Base-by-base conservation (phyloP, 768 basidiomycete species). In the Lactifluus pinguis region DNA sequence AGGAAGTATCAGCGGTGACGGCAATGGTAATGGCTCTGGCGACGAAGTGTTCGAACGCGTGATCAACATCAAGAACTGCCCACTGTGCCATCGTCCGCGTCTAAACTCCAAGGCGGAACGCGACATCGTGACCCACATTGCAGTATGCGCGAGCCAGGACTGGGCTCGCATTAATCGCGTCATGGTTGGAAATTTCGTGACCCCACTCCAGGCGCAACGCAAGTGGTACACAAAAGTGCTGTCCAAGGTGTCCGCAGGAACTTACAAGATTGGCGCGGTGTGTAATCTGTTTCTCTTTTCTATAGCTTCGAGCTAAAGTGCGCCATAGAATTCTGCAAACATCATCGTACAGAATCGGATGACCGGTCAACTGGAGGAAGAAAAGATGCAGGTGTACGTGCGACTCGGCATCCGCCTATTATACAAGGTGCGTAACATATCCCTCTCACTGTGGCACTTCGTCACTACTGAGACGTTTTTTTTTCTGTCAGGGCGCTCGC, bases 321-420 rank as follows among this genome's bases (percentile, higher is more conserved):
- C 15, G 45, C 2, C 55, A 8, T 68, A 92, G 89, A 97, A 99
- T 69, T 95, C 92, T 55, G 95, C 94, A 29, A 99, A 99, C 70
- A 97, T 99, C 66, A 92, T 98, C 61, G 95, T 99, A 1, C 95
- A 98, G 75, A 94, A 98, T 70, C 80, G 95, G 14, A 73, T 83
- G 72, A 94, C 92, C 0, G 95, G 95, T 0, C 90, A 92, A 71
- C 71, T 98, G 59, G 89, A 94, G 69, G 95, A 99, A 74, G 95
- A 98, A 76, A 98, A 98, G 77, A 99, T 98, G 93, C 87, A 94
- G 68, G 84, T 85, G 13, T 98, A 97, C 69, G 92, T 98, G 38
- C 38, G 38, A 38, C 38, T 38, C 38, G 38, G 38, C 6, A 38
- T 38, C 11, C 38, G 38, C 38, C 38, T 38, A 11, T 13, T 38